phyloP scores from a whole-genome alignment of 2,329 filamentous ascomycete species.

The Fusarium bulbicola region DNA sequence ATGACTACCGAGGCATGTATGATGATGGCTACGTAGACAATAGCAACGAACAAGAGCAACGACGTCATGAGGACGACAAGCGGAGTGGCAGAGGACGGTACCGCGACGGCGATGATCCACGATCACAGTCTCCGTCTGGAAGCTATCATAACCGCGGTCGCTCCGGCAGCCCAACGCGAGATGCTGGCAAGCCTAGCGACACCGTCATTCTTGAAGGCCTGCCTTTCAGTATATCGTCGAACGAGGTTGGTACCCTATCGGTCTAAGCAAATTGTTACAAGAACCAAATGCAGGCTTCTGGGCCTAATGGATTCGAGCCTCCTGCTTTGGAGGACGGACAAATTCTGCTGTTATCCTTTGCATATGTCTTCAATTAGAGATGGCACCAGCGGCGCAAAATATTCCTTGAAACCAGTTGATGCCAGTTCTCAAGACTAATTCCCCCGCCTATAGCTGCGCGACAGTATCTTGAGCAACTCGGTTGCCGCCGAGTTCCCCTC shows the following conservation, averaged over 20 bases:
- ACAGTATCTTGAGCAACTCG: constrained; percentile 47
- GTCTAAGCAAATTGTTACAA: constrained; percentile 23
- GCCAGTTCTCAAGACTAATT: constrained; percentile 41
- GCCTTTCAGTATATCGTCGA: constrained; percentile 58
- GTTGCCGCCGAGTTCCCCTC: constrained; percentile 49
- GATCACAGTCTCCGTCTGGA: constrained; percentile 42
- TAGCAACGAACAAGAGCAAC: constrained; percentile 32
- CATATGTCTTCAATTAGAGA: constrained; percentile 2
- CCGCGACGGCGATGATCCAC: constrained; percentile 31
- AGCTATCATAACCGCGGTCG: constrained; percentile 44
- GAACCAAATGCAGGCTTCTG: constrained; percentile 2
- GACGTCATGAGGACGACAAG: constrained; percentile 35
- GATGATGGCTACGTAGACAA: constrained; percentile 49
- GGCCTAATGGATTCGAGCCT: constrained; percentile 17
- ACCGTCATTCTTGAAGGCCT: constrained; percentile 66
- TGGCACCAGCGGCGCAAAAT: constrained; percentile 7
- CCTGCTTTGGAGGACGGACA: constrained; percentile 3
- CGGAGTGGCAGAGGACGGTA: constrained; percentile 30
- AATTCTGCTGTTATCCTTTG: neutral
- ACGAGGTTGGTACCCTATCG: constrained; percentile 57
- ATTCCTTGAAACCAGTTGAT: constrained; percentile 16
- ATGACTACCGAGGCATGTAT: constrained; percentile 51
- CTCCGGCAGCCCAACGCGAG: constrained; percentile 48
- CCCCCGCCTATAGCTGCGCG: constrained; percentile 46
- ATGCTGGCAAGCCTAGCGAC: constrained; percentile 56